Evolutionary conservation across 139 green algal species (phyloP).

Genomic region (Tetratostichococcus sp.): DNA sequence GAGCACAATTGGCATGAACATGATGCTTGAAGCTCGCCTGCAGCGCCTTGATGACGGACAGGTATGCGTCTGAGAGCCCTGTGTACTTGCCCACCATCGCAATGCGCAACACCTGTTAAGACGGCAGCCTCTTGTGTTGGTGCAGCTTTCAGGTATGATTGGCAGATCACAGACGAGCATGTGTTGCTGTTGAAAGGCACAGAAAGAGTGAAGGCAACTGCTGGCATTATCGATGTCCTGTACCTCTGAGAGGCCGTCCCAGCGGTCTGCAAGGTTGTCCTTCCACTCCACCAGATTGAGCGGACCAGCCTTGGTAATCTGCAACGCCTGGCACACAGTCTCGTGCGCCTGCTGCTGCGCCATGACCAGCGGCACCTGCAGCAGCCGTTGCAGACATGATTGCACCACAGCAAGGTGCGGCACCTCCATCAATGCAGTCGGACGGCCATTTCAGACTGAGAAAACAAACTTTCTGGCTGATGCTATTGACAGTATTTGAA

Average conservation of each 20-base stretch:
- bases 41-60: slow-evolving; percentile 94
- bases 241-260: slow-evolving; percentile 55
- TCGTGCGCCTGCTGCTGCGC: slow-evolving; percentile 69
- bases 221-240: no score
- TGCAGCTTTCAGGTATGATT: no score
- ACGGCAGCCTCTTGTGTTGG: no score
- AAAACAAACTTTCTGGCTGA: no score
- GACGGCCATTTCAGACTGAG: no score
- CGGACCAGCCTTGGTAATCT: slow-evolving; percentile 36
- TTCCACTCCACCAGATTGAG: slow-evolving; percentile 59
- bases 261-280: slow-evolving; percentile 69
- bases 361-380: slow-evolving; percentile 83
- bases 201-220: no score
- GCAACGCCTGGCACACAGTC: slow-evolving; percentile 70
- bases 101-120: slow-evolving; percentile 58
- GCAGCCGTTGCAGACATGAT: slow-evolving; percentile 39
- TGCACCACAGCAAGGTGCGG: no score
- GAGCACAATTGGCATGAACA: background rate
- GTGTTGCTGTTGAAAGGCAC: no score
- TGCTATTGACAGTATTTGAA: no score
- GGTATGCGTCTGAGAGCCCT: slow-evolving; percentile 88
- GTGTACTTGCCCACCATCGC: slow-evolving; percentile 98
- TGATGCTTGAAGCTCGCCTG: background rate
- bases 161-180: no score
- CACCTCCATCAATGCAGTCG: no score